These are phyloP conservation scores for Forsythia viridissima DNA, from an alignment of 257 asterid species.

Conservation along the genomic window DNA sequence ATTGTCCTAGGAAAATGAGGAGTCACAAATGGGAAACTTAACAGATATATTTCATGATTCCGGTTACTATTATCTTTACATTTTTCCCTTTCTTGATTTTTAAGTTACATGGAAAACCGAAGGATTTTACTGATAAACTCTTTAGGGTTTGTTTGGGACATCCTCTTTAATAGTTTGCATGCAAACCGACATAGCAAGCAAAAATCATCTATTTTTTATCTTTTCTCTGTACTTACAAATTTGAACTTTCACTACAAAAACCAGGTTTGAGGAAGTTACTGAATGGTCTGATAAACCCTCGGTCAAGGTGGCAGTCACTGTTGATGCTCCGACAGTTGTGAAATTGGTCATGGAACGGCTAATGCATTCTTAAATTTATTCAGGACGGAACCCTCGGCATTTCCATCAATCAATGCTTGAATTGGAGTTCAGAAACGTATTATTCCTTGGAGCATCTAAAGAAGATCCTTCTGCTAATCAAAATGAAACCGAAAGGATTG, in stretches of 20 bases:
- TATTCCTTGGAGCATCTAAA: neutral
- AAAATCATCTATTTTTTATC: neutral
- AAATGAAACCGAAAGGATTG: neutral
- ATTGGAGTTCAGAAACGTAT: neutral
- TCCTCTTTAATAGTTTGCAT: no score
- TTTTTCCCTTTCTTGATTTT: neutral
- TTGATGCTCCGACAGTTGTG: conserved; percentile 77
- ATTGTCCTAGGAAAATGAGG: neutral
- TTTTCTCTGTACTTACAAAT: conserved; percentile 12
- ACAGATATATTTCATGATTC: neutral
- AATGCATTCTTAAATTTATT: conserved; percentile 44
- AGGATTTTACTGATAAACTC: neutral
- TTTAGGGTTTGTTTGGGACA: neutral
- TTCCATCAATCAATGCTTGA: neutral
- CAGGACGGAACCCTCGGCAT: neutral
- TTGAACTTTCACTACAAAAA: conserved; percentile 3
- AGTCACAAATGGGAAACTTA: neutral
- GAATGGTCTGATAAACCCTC: conserved; percentile 84
- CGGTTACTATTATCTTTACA: neutral
- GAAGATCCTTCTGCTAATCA: neutral
- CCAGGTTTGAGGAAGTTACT: conserved; percentile 74
- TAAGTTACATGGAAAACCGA: neutral
- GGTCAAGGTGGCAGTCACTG: conserved; percentile 93
- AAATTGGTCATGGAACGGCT: conserved; percentile 87
- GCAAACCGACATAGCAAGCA: no score